Evolutionary conservation across 345 rosid species (phyloP), one percentile per base, ranked within the genome.

Genomic region (Diplotaxis tenuifolia): DNA sequence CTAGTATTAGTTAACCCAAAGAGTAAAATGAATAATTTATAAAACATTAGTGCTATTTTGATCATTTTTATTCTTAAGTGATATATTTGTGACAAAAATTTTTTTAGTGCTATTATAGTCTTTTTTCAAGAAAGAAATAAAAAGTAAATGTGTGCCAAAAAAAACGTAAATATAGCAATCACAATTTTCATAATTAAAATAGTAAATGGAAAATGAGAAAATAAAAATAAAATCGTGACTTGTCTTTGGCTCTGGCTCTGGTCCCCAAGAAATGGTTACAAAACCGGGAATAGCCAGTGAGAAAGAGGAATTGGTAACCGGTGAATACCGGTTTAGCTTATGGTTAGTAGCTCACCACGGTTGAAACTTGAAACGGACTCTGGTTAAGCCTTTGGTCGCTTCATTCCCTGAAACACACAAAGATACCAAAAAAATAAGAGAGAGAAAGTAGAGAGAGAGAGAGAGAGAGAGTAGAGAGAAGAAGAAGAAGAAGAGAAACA

Each of bases 341-440:
- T 67, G 90, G 89, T 84, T 86, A 87, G 82, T 83, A 83, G 82
- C 86, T 87, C 86, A 89, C 96, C 83, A 85, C 85, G 78, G 93
- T 86, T 86, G 86, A 84, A 89, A n/a, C n/a, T n/a, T n/a, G n/a
- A n/a, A 25, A 87, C 87, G 80, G 3, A 81, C 83, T 78, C 77
- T 83, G 91, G 87, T 87, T 83, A 80, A 86, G 81, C 71, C 75
- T 28, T 58, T 74, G 68, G 72, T 72, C 83, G 75, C 74, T 25
- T 25, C 28, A 25, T 25, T 25, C 28, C 28, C 28, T 2, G 28
- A 25, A 25, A 25, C n/a, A 25, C 73, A 62, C 75, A 76, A 50
- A 66, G 32, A 64, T 45, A 64, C 52, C 18, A 53, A 49, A 42
- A 58, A n/a, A 67, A 15, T n/a, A 55, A 22, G 34, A 72, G 59